Evolutionary conservation across 257 asterid species (phyloP).

Genomic region (Phtheirospermum japonicum): DNA sequence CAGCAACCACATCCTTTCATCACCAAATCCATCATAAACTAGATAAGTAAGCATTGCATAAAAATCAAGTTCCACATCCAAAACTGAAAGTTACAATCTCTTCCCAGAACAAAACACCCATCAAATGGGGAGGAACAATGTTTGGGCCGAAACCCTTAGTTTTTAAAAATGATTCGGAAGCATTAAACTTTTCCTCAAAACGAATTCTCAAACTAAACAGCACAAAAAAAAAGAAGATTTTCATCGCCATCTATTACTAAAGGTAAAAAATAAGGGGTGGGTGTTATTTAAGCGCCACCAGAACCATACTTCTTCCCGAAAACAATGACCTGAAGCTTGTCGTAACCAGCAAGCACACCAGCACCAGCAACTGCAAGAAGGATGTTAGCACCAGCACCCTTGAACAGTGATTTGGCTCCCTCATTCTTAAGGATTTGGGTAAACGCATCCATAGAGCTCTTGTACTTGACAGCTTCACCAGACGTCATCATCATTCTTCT

Average conservation of each 20-base stretch:
- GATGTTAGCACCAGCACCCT: constrained; percentile 13
- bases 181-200: not conserved
- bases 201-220: not conserved
- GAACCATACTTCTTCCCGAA: constrained; percentile 10
- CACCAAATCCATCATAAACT: too few relatives aligned
- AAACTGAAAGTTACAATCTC: not conserved
- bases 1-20: too few relatives aligned
- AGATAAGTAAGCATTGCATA: too few relatives aligned
- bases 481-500: constrained; percentile 16
- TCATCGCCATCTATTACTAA: constrained; percentile 10
- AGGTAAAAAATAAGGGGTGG: not conserved
- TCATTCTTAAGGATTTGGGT: not conserved
- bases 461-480: constrained; percentile 10
- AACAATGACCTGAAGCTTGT: constrained; percentile 10
- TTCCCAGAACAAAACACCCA: not conserved
- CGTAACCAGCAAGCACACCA: constrained; percentile 11
- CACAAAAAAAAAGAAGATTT: not conserved
- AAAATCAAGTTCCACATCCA: too few relatives aligned
- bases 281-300: not conserved
- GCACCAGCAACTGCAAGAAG: constrained; percentile 10
- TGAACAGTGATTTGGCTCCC: constrained; percentile 12
- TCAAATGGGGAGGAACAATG: not conserved
- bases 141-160: not conserved
- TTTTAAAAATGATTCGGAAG: not conserved
- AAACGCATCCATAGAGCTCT: constrained; percentile 2